Evolutionary conservation across 1,139 yeast species (phyloP), one percentile per base, ranked within the genome.

Genomic region (Zygosaccharomyces sapae): DNA sequence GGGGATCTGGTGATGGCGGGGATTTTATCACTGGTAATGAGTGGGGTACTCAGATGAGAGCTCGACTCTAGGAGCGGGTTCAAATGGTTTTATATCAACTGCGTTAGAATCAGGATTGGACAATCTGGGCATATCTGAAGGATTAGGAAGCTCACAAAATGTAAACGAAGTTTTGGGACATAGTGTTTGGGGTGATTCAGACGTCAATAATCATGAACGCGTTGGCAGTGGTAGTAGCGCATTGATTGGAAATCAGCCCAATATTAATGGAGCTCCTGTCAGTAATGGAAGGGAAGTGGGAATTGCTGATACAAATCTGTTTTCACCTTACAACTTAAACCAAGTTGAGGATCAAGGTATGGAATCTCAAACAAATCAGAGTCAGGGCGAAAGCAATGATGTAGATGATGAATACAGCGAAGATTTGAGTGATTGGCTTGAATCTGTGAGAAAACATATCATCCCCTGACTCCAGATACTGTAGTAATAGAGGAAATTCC

Each of bases 401-500:
- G 25, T 4, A 22, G 25, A 45, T 22, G 43, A 40, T 7, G 40
- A 45, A 22, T 31, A 33, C 10, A 46, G 44, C 12, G 60, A 54
- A 37, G 58, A 53, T 30, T 48, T 57, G 18, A 53, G 50, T 22
- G 55, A 50, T 16, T 63, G 66, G 66, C 46, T 56, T 22, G 54
- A 50, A 4, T 31, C 37, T 5, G 55, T 72, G 6, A 63, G 74
- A 35, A 57, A 38, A 55, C 68, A 7, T 83, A 79, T 65, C 73
- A 73, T 53, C 86, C 87, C 0, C 64, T 79, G 50, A 64, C 75
- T 5, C 67, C 70, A 19, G 86, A 84, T 55, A 70, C 74, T n/a
- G 75, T 89, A 13, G 69, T 70, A 41, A 83, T 90, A 40, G 77
- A 80, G 45, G 90, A 90, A 58, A 81, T 86, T 2, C 95, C 96